Evolutionary conservation across 108 stramenopile species (phyloP).

Genomic region (Craspedostauros australis): DNA sequence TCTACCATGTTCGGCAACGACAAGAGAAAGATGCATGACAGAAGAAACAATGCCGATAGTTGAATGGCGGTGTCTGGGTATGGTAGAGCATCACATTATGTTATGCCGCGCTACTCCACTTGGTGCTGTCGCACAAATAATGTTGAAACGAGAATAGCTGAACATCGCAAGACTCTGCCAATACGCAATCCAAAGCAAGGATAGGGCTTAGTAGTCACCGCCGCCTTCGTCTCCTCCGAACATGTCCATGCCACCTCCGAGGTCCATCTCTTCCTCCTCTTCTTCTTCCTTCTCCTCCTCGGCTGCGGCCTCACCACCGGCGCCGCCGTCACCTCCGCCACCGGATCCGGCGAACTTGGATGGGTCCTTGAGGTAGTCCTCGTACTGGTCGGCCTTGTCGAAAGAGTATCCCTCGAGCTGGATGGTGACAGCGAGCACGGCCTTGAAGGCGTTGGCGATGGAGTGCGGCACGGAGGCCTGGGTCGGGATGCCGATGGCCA

Average conservation of each 20-base stretch:
- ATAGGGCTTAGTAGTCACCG: constrained; percentile 71
- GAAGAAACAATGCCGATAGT: too few relatives aligned
- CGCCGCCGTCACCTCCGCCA: constrained; percentile 66
- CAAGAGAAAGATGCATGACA: too few relatives aligned
- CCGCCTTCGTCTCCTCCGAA: constrained; percentile 61
- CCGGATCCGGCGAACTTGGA: constrained; percentile 67
- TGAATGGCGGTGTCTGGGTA: too few relatives aligned
- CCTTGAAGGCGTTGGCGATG: constrained; percentile 97
- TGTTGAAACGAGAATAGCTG: too few relatives aligned
- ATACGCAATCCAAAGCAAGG: too few relatives aligned
- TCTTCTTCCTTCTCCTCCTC: constrained; percentile 46
- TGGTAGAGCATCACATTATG: too few relatives aligned
- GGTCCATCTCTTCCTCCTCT: constrained; percentile 49
- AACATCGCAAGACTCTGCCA: too few relatives aligned
- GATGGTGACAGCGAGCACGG: constrained; percentile 84
- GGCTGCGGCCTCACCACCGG: constrained; percentile 35
- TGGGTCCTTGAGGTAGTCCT: constrained; percentile 82
- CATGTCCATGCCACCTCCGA: constrained; percentile 44
- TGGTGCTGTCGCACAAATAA: too few relatives aligned
- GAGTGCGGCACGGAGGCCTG: constrained; percentile 95
- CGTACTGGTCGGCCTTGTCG: constrained; percentile 81
- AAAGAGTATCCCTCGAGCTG: constrained; percentile 88
- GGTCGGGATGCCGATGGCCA: constrained; percentile 90
- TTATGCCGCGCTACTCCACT: too few relatives aligned
- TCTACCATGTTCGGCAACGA: too few relatives aligned